phyloP scores from a whole-genome alignment of 164 flowering plant species.

The Piper longum region DNA sequence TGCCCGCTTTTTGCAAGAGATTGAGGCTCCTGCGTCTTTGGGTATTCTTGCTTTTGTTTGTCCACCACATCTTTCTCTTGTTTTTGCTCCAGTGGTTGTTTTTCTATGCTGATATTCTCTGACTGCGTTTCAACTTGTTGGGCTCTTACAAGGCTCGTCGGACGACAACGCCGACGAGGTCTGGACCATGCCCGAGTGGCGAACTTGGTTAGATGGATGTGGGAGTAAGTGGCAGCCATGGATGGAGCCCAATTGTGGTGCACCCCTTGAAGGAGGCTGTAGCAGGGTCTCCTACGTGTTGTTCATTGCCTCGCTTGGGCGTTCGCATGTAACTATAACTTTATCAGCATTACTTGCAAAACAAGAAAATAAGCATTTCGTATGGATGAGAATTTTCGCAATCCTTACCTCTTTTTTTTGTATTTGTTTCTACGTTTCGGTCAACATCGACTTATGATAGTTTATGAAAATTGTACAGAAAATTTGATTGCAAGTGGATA shows the following conservation, averaged over 20 bases:
- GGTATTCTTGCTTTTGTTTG: not conserved
- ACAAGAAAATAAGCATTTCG: not conserved
- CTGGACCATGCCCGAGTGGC: slow-evolving; percentile 2
- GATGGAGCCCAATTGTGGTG: not conserved
- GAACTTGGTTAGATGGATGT: not conserved
- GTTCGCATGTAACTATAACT: not conserved
- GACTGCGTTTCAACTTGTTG: slow-evolving; percentile 1
- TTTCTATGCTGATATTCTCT: not conserved
- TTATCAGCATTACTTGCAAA: not conserved
- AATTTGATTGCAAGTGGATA: no score
- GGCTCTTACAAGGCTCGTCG: not conserved
- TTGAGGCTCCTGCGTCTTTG: slow-evolving; percentile 1
- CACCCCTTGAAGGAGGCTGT: not conserved
- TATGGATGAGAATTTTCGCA: not conserved
- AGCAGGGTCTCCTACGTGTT: not conserved
- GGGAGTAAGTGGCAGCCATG: slow-evolving; percentile 5
- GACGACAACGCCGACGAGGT: not conserved
- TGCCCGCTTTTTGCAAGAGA: slow-evolving; percentile 30
- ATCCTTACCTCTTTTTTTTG: not conserved
- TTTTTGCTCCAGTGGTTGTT: not conserved
- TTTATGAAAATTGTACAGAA: no score
- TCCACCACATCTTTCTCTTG: not conserved
- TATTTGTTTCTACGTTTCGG: no score
- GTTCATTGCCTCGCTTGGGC: not conserved
- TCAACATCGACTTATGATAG: no score